Percentiles rank a stretch among this genome's conserved stretches.
Conservation (phyloP, 2,329 filamentous ascomycete genomes). For the Aspergillus sp. region DNA sequence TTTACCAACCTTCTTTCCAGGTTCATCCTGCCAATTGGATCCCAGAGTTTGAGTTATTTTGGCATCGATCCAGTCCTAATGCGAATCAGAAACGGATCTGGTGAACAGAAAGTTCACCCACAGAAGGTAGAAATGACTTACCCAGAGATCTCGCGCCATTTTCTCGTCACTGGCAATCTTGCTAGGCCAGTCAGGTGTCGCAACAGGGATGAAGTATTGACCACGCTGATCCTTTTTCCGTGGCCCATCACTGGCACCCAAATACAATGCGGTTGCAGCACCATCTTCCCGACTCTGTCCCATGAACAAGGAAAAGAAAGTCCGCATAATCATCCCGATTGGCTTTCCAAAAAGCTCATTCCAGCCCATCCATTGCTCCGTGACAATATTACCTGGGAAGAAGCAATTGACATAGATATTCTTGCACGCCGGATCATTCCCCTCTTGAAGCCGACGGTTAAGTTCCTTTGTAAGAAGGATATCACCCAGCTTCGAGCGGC, state of each 20-base stretch:
- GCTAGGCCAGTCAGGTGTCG: constrained; percentile 19
- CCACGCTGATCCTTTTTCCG: constrained; percentile 17
- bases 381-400: constrained; percentile 28
- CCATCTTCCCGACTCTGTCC: constrained; percentile 23
- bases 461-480: constrained; percentile 28
- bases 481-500: constrained; percentile 26
- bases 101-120: not conserved
- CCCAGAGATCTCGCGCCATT: constrained; percentile 28
- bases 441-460: constrained; percentile 14
- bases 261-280: constrained; percentile 25
- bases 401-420: constrained; percentile 26
- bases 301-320: constrained; percentile 10
- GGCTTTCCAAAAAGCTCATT: constrained; percentile 18
- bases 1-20: not conserved
- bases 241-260: constrained; percentile 21
- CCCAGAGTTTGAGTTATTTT: constrained; percentile 11
- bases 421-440: constrained; percentile 10
- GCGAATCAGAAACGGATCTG: not conserved
- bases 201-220: constrained; percentile 34
- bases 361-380: constrained; percentile 25
- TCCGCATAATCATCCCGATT: constrained; percentile 15
- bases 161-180: constrained; percentile 21
- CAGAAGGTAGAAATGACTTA: constrained; percentile 3
- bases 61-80: constrained; percentile 16
- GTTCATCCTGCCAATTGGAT: constrained; percentile 1